Evolutionary conservation across 345 rosid genomes (phyloP).

Genomic region (Eucalyptus tenuipes): DNA sequence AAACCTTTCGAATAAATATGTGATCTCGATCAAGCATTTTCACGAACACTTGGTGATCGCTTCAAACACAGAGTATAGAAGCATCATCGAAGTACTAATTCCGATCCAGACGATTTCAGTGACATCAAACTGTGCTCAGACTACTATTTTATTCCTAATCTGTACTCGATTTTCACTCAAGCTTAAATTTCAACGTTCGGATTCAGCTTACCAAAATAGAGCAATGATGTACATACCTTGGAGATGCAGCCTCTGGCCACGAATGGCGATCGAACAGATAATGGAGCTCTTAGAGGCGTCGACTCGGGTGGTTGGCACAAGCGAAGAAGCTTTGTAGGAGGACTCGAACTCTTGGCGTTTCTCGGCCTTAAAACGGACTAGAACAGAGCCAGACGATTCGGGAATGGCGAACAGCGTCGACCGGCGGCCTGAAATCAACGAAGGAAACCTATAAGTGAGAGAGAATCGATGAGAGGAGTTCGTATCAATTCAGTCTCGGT

Average conservation of each 20-base stretch:
- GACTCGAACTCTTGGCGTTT: background rate
- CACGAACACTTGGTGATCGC: too few relatives aligned
- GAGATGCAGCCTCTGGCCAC: background rate
- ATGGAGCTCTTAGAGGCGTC: background rate
- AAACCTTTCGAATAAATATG: too few relatives aligned
- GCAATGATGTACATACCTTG: background rate
- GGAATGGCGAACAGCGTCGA: background rate
- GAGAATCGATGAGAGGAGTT: background rate
- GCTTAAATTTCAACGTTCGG: too few relatives aligned
- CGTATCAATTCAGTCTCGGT: background rate
- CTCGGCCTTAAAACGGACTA: background rate
- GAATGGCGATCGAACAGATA: background rate
- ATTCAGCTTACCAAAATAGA: background rate
- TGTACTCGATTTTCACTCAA: too few relatives aligned
- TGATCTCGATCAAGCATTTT: too few relatives aligned
- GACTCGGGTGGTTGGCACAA: background rate
- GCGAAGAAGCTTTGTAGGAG: background rate
- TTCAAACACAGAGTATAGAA: too few relatives aligned
- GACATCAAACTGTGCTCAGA: background rate
- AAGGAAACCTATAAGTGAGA: background rate
- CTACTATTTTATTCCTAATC: background rate
- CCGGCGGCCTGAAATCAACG: background rate
- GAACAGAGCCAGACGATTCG: background rate
- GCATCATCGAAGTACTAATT: background rate
- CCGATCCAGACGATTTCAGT: background rate